phyloP scores from a whole-genome alignment of 2,329 filamentous ascomycete genomes.

The Zarea fungicola region DNA sequence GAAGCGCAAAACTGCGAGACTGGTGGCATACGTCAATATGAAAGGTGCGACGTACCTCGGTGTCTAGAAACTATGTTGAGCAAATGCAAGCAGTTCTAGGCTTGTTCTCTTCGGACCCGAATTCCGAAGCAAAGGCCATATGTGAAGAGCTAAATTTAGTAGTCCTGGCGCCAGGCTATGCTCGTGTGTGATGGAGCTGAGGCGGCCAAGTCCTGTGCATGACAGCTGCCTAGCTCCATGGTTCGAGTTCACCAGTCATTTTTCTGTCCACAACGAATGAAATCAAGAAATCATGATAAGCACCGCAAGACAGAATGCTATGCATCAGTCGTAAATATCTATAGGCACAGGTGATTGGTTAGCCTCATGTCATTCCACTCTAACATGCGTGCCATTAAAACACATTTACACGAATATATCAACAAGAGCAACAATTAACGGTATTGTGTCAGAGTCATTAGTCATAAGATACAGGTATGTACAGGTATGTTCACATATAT shows the following conservation, averaged over 20 bases:
- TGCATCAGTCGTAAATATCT: neutral
- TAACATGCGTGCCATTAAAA: neutral
- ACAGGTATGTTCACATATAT: conserved; percentile 35
- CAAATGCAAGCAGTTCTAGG: neutral
- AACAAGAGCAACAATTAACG: neutral
- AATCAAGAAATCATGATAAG: neutral
- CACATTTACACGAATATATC: neutral
- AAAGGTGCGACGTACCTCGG: neutral
- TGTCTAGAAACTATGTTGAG: neutral
- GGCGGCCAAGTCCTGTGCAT: neutral
- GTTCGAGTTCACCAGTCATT: neutral
- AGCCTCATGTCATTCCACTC: neutral
- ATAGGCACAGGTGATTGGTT: neutral
- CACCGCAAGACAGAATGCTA: neutral
- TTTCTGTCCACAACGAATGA: neutral
- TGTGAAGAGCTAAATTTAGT: neutral
- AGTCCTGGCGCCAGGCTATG: neutral
- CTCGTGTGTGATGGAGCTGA: neutral
- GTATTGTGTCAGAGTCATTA: conserved; percentile 21
- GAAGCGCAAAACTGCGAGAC: too few relatives aligned
- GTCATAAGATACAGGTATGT: conserved; percentile 35
- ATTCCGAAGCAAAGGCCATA: neutral
- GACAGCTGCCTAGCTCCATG: neutral
- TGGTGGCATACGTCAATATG: too few relatives aligned
- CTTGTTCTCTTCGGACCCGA: neutral